Evolutionary conservation across 2,329 filamentous ascomycete species (phyloP), one percentile per base, ranked within the genome.

Genomic region (Talaromyces islandicus): DNA sequence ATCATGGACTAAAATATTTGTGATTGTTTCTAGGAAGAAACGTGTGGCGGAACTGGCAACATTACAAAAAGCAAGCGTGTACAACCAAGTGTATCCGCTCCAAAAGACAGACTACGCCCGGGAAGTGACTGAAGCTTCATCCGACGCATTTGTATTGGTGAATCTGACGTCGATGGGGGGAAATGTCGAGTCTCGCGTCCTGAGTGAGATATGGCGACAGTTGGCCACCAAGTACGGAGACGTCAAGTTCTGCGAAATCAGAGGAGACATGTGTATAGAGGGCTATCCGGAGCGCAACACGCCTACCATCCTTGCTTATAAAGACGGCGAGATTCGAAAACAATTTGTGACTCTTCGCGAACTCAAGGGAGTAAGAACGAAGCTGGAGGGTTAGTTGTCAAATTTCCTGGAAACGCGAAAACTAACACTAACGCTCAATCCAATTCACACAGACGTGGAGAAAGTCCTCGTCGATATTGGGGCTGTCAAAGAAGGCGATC

Each of bases 241-340:
- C 65, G 81, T 99, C 74, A 99, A 99, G 77, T 99, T 99, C 76
- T 97, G 93, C 74, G 91, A 97, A 78, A 97, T 99, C 67, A 85
- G 88, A 67, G 94, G 88, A 7, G 88, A 91, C 70, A 86, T 97
- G 78, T 96, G 94, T 60, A 97, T 99, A 67, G 94, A 97, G 73
- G 91, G 91, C 46, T 99, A 99, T 74, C 94, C 94, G 1, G 94
- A 97, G 69, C 84, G 85, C 60, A 99, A 99, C 73, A 96, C 92
- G 60, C 94, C 94, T 1, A 99, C 94, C 0, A 91, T 99, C 38
- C 72, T 99, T 64, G 85, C 96, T 0, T 99, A 99, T 77, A 89
- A 88, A 71, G 91, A 96, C 68, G 92, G 91, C 19, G 91, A 99
- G 71, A 96, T 99, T 65, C 87, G 87, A 72, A 91, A 87, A 78